Conservation (phyloP, 2,329 filamentous ascomycete species). For the Tolypocladium paradoxum region DNA sequence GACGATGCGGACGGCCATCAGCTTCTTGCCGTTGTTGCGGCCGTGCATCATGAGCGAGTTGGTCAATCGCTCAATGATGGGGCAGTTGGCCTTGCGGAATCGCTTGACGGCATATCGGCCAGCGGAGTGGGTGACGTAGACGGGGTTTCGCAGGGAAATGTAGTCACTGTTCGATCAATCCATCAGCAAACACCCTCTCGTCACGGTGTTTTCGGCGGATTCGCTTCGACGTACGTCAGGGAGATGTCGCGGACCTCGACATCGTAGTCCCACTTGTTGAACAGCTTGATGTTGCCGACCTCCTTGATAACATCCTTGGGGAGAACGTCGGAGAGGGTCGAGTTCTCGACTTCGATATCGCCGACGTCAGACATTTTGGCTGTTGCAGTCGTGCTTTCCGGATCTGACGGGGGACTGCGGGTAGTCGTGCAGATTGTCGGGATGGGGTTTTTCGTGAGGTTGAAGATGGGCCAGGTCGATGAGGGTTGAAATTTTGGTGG, state of each 20-base stretch:
- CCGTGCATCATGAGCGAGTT: conserved; percentile 99
- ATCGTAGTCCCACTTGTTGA: conserved; percentile 98
- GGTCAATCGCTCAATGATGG: conserved; percentile 99
- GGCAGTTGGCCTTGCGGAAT: conserved; percentile 99
- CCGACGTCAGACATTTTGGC: conserved; percentile 84
- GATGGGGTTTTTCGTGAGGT: conserved; percentile 24
- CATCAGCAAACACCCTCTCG: conserved; percentile 16
- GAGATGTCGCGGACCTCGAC: conserved; percentile 99
- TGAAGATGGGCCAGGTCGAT: conserved; percentile 21
- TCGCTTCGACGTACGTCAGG: conserved; percentile 64
- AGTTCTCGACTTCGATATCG: conserved; percentile 85
- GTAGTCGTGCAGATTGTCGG: conserved; percentile 27
- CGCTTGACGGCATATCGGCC: conserved; percentile 98
- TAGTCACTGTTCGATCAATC: conserved; percentile 64
- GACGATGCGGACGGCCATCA: conserved; percentile 99
- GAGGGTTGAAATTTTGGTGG: conserved; percentile 27
- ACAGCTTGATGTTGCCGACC: conserved; percentile 88
- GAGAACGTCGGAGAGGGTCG: conserved; percentile 66
- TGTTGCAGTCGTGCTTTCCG: conserved; percentile 27
- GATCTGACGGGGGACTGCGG: conserved; percentile 24
- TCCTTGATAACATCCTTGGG: conserved; percentile 87
- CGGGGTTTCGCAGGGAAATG: conserved; percentile 97
- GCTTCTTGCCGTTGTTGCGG: conserved; percentile 99
- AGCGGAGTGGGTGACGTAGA: conserved; percentile 98
- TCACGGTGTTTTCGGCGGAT: neutral